Evolutionary conservation across 2,329 filamentous ascomycete genomes (phyloP).

Genomic region (Corniculantispora saksenae): DNA sequence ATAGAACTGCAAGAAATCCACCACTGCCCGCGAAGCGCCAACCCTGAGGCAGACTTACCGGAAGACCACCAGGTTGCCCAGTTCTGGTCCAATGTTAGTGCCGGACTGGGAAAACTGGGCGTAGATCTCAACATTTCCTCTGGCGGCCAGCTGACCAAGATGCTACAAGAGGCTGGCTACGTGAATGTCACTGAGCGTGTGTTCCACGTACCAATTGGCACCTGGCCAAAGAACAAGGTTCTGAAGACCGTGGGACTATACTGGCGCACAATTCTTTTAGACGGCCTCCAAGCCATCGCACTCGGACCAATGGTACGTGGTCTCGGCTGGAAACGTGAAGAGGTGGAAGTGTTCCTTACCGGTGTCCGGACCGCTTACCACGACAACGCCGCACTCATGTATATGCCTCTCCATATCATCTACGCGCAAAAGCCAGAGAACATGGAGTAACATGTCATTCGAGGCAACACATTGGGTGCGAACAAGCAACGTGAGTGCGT

Average conservation of each 20-base stretch:
- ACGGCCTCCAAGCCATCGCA: conserved; percentile 53
- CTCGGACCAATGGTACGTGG: conserved; percentile 54
- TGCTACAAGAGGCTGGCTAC: conserved; percentile 54
- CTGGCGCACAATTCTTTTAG: conserved; percentile 51
- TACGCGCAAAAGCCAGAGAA: conserved; percentile 53
- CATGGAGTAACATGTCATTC: neutral
- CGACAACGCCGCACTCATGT: conserved; percentile 47
- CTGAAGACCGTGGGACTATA: conserved; percentile 54
- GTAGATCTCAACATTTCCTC: conserved; percentile 49
- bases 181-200: conserved; percentile 51
- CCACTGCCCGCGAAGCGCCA: conserved; percentile 48
- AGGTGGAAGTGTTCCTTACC: conserved; percentile 51
- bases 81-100: conserved; percentile 49
- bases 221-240: conserved; percentile 53
- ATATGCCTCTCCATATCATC: conserved; percentile 58
- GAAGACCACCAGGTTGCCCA: conserved; percentile 43
- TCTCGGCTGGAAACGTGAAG: conserved; percentile 47
- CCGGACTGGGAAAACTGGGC: conserved; percentile 46
- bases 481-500: neutral
- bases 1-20: conserved; percentile 57
- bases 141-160: conserved; percentile 41
- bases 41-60: conserved; percentile 39
- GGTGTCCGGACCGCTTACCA: conserved; percentile 50
- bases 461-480: neutral
- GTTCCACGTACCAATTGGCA: conserved; percentile 55